phyloP scores from a whole-genome alignment of 1,139 yeast genomes.

The Kluyveromyces sp. region DNA sequence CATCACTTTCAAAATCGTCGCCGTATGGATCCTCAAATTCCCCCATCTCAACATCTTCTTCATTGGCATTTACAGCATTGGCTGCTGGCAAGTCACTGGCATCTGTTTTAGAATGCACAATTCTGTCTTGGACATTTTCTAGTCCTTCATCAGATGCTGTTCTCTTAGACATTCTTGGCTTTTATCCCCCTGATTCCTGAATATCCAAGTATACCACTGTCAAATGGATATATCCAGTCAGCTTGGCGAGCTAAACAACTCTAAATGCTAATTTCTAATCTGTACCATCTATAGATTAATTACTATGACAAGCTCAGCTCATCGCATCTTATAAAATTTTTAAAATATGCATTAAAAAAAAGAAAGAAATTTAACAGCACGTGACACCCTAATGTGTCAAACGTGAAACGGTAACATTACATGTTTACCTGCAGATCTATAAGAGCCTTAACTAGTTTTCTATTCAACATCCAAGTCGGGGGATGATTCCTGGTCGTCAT shows the following conservation, averaged over 20 bases:
- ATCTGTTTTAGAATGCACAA: conserved; percentile 33
- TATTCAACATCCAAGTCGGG: not conserved
- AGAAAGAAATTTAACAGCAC: not conserved
- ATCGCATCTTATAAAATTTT: conserved; percentile 15
- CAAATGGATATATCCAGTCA: not conserved
- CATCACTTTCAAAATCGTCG: conserved; percentile 92
- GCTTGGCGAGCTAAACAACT: not conserved
- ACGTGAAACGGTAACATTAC: not conserved
- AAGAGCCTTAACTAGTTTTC: too few relatives aligned
- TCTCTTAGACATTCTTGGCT: conserved; percentile 54
- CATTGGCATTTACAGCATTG: conserved; percentile 24
- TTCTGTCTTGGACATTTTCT: conserved; percentile 29
- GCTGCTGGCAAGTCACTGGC: conserved; percentile 31
- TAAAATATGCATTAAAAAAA: not conserved
- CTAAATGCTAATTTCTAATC: too few relatives aligned
- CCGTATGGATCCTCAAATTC: conserved; percentile 93
- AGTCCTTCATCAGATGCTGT: conserved; percentile 33
- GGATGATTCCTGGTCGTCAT: not conserved
- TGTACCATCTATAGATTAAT: not conserved
- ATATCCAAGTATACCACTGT: too few relatives aligned
- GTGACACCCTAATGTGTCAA: not conserved
- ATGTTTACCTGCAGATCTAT: too few relatives aligned
- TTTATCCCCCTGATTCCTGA: not conserved
- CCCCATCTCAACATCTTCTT: conserved; percentile 53
- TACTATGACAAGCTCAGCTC: conserved; percentile 8